phyloP scores from a whole-genome alignment of 495 filamentous ascomycete genomes.

The Penicillium lagena region DNA sequence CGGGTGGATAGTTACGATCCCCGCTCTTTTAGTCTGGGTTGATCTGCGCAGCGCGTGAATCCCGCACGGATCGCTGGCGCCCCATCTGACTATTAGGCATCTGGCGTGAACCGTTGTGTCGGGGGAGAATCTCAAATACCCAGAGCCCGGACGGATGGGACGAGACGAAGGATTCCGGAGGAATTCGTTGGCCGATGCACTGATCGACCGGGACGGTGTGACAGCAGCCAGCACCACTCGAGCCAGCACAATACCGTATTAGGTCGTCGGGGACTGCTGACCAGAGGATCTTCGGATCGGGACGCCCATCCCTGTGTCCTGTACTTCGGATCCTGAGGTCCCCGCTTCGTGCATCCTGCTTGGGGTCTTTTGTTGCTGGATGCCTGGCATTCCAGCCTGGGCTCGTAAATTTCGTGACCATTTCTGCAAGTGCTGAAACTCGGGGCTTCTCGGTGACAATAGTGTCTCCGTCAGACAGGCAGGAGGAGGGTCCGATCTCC shows the following conservation, averaged over 20 bases:
- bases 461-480: not conserved
- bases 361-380: too few relatives aligned
- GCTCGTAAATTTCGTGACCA: too few relatives aligned
- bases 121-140: conserved; percentile 29
- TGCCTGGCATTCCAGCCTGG: too few relatives aligned
- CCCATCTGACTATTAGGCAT: conserved; percentile 26
- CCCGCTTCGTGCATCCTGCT: conserved; percentile 2
- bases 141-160: too few relatives aligned
- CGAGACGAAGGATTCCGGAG: not conserved
- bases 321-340: not conserved
- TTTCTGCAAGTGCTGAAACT: not conserved
- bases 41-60: conserved; percentile 14
- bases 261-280: too few relatives aligned
- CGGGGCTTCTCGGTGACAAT: conserved; percentile 14
- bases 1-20: conserved; percentile 6
- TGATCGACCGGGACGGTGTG: conserved; percentile 7
- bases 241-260: too few relatives aligned
- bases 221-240: conserved; percentile 1
- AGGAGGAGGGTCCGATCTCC: not conserved
- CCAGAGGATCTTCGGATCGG: conserved; percentile 11
- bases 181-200: too few relatives aligned
- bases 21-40: conserved; percentile 15
- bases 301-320: too few relatives aligned
- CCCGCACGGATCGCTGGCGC: conserved; percentile 18
- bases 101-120: conserved; percentile 21